Base-by-base conservation (phyloP, 495 filamentous ascomycete species). In the Tuber microsphaerosporum region DNA sequence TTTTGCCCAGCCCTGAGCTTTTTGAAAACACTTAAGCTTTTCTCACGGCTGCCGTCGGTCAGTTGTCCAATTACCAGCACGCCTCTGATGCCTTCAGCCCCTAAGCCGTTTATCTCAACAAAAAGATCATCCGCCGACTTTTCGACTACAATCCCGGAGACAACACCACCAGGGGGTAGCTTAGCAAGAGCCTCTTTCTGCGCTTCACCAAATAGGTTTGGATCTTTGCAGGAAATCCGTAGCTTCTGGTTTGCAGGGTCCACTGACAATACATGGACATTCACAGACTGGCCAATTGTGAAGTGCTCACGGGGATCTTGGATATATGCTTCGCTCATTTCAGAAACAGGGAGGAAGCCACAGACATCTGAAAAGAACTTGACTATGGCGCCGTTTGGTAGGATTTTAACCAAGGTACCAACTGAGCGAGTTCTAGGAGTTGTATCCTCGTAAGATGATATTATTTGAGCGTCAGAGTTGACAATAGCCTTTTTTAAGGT, bases 251-350 rank as follows among this genome's bases (percentile, higher is more conserved):
- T 87, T 71, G 90, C 87, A 0, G 88, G 84, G 84, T 97, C 91
- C 48, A 97, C 90, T 76, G 90, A 91, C 65, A 95, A 79, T 34
- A 95, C 89, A 78, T 92, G 90, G 45, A 97, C 91, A 84, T 88
- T 97, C 76, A 99, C 91, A 26, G 95, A 93, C 82, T 99, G 95
- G 2, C 96, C 95, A 12, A 89, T 84, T 45, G 91, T 89, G 85
- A 99, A 99, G 82, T 99, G 94, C 80, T 95, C 89, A 68, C 87
- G 89, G 10, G 94, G 93, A 81, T 97, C 92, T 80, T 91, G 88
- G 79, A 99, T 97, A 83, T 90, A 97, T 20, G 94, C 92, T 82
- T 97, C 96, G 83, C 94, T 97, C 96, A 99, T 98, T 82, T 99
- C 94, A 4, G 92, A 91, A 3, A 96, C 89, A 1, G 95, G 94